These are phyloP conservation scores for Hemisphaericaspora subhashii DNA, from an alignment of 1,139 yeast genomes.

Conservation along the genomic window DNA sequence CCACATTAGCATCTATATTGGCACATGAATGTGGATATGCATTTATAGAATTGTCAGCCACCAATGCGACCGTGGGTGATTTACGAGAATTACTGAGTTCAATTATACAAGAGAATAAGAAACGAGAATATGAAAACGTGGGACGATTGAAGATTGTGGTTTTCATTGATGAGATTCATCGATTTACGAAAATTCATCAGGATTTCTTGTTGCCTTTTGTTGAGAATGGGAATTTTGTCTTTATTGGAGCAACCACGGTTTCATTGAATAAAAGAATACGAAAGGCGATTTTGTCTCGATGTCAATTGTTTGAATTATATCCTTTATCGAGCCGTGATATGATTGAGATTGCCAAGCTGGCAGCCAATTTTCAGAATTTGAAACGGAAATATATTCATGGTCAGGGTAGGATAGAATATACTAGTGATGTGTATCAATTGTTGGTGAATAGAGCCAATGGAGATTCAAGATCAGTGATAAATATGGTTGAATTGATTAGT, in stretches of 20 bases:
- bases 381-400: constrained; percentile 17
- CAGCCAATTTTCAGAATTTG: constrained; percentile 30
- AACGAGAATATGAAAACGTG: constrained; percentile 15
- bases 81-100: constrained; percentile 26
- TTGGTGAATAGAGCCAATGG: constrained; percentile 25
- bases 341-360: constrained; percentile 23
- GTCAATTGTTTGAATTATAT: constrained; percentile 35
- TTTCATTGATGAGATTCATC: constrained; percentile 47
- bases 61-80: constrained; percentile 34
- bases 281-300: constrained; percentile 40
- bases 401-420: constrained; percentile 15
- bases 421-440: constrained; percentile 16
- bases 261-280: constrained; percentile 33
- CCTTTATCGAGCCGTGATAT: constrained; percentile 22
- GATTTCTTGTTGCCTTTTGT: constrained; percentile 43
- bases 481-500: constrained; percentile 31
- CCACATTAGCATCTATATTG: constrained; percentile 41
- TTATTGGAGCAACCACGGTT: constrained; percentile 48
- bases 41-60: constrained; percentile 43
- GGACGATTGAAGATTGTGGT: constrained; percentile 30
- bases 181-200: constrained; percentile 42
- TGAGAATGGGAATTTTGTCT: constrained; percentile 41
- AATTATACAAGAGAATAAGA: constrained; percentile 25
- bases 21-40: constrained; percentile 35
- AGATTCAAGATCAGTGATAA: constrained; percentile 37